Evolutionary conservation across 208 protist species (phyloP).

Genomic region (Wallacemonas sp.): DNA sequence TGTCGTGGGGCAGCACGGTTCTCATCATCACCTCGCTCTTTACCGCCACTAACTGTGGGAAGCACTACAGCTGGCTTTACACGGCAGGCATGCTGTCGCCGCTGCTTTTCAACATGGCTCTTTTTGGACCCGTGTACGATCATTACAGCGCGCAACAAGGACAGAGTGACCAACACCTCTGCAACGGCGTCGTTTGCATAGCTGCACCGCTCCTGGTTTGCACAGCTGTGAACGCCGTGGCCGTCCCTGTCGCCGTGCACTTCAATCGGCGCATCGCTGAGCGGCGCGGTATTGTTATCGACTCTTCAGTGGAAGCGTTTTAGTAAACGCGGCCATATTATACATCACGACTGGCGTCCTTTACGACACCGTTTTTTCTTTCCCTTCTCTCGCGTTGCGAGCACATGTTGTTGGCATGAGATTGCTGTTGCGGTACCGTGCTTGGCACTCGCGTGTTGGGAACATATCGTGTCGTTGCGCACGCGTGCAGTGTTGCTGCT

Average conservation of each 20-base stretch:
- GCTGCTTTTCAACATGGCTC: constrained; percentile 68
- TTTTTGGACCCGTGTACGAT: constrained; percentile 78
- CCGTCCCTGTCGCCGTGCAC: constrained; percentile 31
- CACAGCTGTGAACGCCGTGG: constrained; percentile 46
- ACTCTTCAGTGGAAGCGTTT: too few species aligned
- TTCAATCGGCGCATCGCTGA: constrained; percentile 31
- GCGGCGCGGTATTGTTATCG: constrained; percentile 17
- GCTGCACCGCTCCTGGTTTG: constrained; percentile 46
- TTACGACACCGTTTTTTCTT: too few species aligned
- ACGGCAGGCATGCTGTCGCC: constrained; percentile 81
- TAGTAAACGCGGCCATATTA: too few species aligned
- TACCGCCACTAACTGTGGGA: constrained; percentile 55
- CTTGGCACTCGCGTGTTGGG: too few species aligned
- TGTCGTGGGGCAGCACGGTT: constrained; percentile 77
- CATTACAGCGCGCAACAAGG: constrained; percentile 48
- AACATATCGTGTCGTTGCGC: too few species aligned
- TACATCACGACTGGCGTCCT: too few species aligned
- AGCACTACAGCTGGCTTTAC: constrained; percentile 83
- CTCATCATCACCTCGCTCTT: constrained; percentile 74
- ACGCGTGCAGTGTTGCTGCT: too few species aligned
- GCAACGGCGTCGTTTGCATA: constrained; percentile 60
- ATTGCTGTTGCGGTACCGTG: too few species aligned
- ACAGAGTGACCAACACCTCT: constrained; percentile 21
- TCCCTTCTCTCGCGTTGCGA: too few species aligned
- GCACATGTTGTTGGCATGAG: too few species aligned